Conservation (phyloP, 192 early-diverging fungal genomes). For the Coemansia sp. region DNA sequence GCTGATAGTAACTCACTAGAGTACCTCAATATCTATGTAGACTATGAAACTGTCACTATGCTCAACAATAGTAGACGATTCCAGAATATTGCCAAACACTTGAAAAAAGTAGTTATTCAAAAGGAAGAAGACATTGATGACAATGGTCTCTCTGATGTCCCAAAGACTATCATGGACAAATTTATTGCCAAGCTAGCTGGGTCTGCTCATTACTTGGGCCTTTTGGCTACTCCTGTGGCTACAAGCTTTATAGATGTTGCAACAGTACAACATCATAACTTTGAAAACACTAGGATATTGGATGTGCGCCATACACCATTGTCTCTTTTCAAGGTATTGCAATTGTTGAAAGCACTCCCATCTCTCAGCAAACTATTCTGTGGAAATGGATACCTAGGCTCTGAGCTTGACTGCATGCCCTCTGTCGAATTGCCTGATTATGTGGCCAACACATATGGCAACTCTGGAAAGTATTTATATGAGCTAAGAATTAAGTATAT, state of each 20-base stretch:
- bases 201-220: neutral
- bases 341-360: neutral
- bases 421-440: neutral
- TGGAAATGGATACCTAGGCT: neutral
- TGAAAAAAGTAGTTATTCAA: neutral
- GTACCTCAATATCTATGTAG: neutral
- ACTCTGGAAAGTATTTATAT: neutral
- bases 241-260: neutral
- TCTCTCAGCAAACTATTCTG: neutral
- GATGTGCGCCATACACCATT: neutral
- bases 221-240: neutral
- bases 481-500: neutral
- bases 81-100: neutral
- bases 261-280: neutral
- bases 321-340: neutral
- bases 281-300: neutral
- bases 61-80: neutral
- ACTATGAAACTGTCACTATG: neutral
- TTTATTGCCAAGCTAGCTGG: neutral
- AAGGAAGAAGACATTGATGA: neutral
- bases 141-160: neutral
- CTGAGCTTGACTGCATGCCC: neutral
- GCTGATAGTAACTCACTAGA: neutral
- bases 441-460: neutral
- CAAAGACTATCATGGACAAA: neutral